Base-by-base conservation (phyloP, 441 rosid species). In the Pelargonium australe region DNA sequence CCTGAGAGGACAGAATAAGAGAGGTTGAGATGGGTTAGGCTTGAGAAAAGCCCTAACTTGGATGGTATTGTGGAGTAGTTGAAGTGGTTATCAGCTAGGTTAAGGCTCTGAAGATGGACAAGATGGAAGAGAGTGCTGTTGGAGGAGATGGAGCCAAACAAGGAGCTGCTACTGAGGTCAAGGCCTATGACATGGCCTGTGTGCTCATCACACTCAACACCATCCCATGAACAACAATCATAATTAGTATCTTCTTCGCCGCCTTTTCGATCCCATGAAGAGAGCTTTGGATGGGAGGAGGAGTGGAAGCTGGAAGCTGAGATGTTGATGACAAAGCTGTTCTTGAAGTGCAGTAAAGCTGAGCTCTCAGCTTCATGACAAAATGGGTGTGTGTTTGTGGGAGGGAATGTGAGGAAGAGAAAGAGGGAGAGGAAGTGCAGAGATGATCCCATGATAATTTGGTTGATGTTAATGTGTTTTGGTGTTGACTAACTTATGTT, bases 151-250 rank as follows among this genome's bases (percentile, higher is more conserved):
- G 62, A 23, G 2, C 79, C 79, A 19, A n/a, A 63, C 44, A 77
- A 82, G 67, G 45, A 63, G 28, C 77, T 68, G 14, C 64, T 40
- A 17, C 6, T 14, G 12, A 80, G 77, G 68, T 74, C 73, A 51
- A 84, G 78, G 57, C 64, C 71, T 37, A 79, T 79, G 41, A 82
- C 80, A 0, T 64, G 25, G 17, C 79, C 81, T 0, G 72, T 70
- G 7, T 44, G 44, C 4, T 61, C 51, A 64, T 75, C 69, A 69
- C 81, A 79, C 37, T 71, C 69, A 40, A 81, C 67, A 2, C 86
- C 81, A 16, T 76, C 79, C 82, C 84, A 81, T 6, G 14, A 62
- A 64, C 82, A 82, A 12, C 84, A 82, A 75, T 78, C 76, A 20
- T 20, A 20, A 2, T 40, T 72, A 65, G 66, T 72, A 31, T 79